A percentile compares a stretch with the other conserved stretches of the same genome.
These are phyloP conservation scores for Coemansia sp. DNA, from an alignment of 192 early-diverging fungal species.

Conservation along the genomic window DNA sequence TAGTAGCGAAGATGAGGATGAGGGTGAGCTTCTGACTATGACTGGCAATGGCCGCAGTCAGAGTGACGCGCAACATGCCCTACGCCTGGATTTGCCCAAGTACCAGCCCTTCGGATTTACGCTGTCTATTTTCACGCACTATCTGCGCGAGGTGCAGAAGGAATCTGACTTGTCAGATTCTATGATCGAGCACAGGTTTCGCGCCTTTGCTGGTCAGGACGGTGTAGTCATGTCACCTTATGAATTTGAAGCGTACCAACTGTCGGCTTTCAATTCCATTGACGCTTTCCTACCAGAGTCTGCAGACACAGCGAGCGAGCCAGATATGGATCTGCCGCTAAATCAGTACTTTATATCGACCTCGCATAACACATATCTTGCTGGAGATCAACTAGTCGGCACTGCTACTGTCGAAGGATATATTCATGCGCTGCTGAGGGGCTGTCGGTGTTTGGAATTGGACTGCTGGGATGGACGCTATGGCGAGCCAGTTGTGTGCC, in stretches of 20 bases:
- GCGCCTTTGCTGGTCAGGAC: conserved; percentile 23
- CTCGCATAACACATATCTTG: conserved; percentile 90
- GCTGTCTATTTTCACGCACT: conserved; percentile 36
- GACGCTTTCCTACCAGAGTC: neutral
- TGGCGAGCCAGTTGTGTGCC: conserved; percentile 76
- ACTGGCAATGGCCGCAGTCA: neutral
- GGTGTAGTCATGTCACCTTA: conserved; percentile 35
- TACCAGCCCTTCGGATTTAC: conserved; percentile 30
- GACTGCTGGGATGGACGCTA: conserved; percentile 89
- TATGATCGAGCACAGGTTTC: conserved; percentile 26
- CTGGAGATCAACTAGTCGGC: conserved; percentile 79
- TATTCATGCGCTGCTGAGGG: conserved; percentile 78
- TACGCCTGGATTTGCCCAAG: conserved; percentile 33
- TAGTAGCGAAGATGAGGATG: conserved; percentile 16
- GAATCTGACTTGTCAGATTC: conserved; percentile 19
- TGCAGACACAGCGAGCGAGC: neutral
- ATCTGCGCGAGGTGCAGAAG: conserved; percentile 46
- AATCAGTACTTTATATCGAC: conserved; percentile 82
- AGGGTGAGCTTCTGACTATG: conserved; percentile 13
- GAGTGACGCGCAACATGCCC: neutral
- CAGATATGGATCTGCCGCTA: conserved; percentile 59
- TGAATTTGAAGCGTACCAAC: conserved; percentile 46
- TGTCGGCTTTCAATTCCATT: conserved; percentile 38
- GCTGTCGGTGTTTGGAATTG: conserved; percentile 88
- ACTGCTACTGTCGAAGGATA: conserved; percentile 83